Conservation (phyloP, 1,139 yeast genomes). For the Candida glucosophila region DNA sequence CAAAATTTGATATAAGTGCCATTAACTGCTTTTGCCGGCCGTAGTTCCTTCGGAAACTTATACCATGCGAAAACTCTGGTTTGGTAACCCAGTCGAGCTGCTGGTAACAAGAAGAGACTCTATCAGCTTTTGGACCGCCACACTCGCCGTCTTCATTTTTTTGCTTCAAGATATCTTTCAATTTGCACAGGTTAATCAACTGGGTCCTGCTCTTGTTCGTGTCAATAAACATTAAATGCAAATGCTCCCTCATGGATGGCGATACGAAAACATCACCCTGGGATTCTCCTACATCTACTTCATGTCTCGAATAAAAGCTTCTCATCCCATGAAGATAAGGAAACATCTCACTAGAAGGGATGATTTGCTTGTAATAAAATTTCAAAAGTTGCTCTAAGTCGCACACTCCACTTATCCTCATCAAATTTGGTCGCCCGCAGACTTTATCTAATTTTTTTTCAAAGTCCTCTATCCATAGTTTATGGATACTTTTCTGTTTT, state of each 20-base stretch:
- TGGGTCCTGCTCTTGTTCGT: slow-evolving; percentile 3
- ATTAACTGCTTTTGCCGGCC: slow-evolving; percentile 21
- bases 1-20: slow-evolving; percentile 26
- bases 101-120: slow-evolving; percentile 6
- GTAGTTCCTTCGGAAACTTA: slow-evolving; percentile 24
- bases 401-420: slow-evolving; percentile 7
- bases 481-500: too few relatives aligned
- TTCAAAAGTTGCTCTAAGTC: slow-evolving; percentile 15
- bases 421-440: slow-evolving; percentile 4
- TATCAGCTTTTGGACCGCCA: slow-evolving; percentile 4
- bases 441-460: slow-evolving; percentile 2
- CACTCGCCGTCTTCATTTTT: too few relatives aligned
- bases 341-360: slow-evolving; percentile 13
- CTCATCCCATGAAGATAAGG: slow-evolving; percentile 32
- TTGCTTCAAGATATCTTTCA: slow-evolving; percentile 14
- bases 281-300: slow-evolving; percentile 1
- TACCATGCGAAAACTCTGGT: slow-evolving; percentile 7
- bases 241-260: slow-evolving; percentile 3
- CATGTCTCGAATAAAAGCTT: too few relatives aligned
- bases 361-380: slow-evolving; percentile 19
- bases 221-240: slow-evolving; percentile 13
- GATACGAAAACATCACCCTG: slow-evolving; percentile 2
- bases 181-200: slow-evolving; percentile 3
- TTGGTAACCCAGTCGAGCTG: slow-evolving; percentile 7
- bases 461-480: slow-evolving; percentile 5